Evolutionary conservation across 495 filamentous ascomycete species (phyloP).

Genomic region (Rhypophila decipiens): DNA sequence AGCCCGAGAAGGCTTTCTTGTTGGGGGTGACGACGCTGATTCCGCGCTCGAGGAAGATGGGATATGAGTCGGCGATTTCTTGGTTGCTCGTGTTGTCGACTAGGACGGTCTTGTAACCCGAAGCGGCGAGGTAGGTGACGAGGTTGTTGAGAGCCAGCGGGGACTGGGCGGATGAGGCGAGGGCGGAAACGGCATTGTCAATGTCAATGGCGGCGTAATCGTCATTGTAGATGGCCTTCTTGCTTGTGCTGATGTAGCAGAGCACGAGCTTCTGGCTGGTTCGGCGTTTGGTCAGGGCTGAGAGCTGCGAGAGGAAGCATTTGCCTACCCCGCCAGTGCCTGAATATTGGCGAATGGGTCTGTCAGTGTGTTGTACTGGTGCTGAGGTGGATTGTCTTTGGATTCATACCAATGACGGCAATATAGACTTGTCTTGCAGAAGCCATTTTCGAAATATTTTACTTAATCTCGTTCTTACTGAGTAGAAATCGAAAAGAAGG

Average conservation of each 20-base stretch:
- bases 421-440: constrained; percentile 24
- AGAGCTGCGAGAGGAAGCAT: constrained; percentile 79
- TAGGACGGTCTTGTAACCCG: constrained; percentile 67
- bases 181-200: constrained; percentile 45
- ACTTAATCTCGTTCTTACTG: too few species aligned
- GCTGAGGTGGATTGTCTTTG: neutral
- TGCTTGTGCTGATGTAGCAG: constrained; percentile 73
- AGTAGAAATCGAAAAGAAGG: too few species aligned
- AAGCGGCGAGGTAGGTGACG: constrained; percentile 60
- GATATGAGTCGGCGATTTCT: constrained; percentile 71
- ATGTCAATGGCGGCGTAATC: constrained; percentile 54
- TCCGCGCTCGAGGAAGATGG: constrained; percentile 65
- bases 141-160: constrained; percentile 59
- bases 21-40: constrained; percentile 92
- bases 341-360: constrained; percentile 27
- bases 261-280: constrained; percentile 57
- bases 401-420: constrained; percentile 23
- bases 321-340: constrained; percentile 91
- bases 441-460: constrained; percentile 18
- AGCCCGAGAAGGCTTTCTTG: constrained; percentile 90
- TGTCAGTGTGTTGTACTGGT: neutral
- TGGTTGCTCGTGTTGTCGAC: constrained; percentile 93
- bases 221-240: constrained; percentile 62
- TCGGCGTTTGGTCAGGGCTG: constrained; percentile 46
- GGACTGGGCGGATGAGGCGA: constrained; percentile 51